phyloP scores from a whole-genome alignment of 2,329 filamentous ascomycete genomes.

The Neonectria neomacrospora region DNA sequence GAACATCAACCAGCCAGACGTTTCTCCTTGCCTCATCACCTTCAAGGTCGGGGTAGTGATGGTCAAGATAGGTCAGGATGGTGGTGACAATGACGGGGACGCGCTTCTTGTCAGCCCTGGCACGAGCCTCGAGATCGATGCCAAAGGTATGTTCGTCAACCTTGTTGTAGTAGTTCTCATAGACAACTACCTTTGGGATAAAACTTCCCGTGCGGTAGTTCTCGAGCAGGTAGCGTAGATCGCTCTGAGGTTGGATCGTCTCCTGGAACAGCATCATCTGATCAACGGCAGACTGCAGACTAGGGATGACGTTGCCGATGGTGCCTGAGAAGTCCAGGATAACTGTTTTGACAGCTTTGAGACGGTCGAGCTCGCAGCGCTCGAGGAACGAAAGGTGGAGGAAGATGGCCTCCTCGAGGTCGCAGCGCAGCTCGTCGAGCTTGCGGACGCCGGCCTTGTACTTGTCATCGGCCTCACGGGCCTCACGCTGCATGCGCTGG shows the following conservation, averaged over 20 bases:
- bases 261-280: constrained; percentile 99
- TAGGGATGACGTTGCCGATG: constrained; percentile 97
- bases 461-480: constrained; percentile 88
- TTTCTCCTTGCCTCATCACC: constrained; percentile 91
- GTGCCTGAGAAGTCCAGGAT: constrained; percentile 97
- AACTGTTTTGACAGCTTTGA: constrained; percentile 98
- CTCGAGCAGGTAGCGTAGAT: constrained; percentile 92
- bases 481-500: constrained; percentile 88
- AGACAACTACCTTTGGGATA: constrained; percentile 87
- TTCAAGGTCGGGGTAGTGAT: constrained; percentile 96
- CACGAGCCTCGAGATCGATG: constrained; percentile 95
- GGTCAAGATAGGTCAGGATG: constrained; percentile 93
- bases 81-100: constrained; percentile 93
- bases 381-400: constrained; percentile 95
- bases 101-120: constrained; percentile 92
- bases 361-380: constrained; percentile 92
- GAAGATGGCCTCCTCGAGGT: constrained; percentile 94
- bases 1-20: constrained; percentile 95
- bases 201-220: constrained; percentile 97
- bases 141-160: constrained; percentile 98
- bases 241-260: constrained; percentile 92
- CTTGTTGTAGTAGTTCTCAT: constrained; percentile 99
- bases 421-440: constrained; percentile 90
- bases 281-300: constrained; percentile 93
- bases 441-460: constrained; percentile 90